These are phyloP conservation scores for Fusarium keratoplasticum DNA, from an alignment of 2,329 filamentous ascomycete species.

Conservation along the genomic window DNA sequence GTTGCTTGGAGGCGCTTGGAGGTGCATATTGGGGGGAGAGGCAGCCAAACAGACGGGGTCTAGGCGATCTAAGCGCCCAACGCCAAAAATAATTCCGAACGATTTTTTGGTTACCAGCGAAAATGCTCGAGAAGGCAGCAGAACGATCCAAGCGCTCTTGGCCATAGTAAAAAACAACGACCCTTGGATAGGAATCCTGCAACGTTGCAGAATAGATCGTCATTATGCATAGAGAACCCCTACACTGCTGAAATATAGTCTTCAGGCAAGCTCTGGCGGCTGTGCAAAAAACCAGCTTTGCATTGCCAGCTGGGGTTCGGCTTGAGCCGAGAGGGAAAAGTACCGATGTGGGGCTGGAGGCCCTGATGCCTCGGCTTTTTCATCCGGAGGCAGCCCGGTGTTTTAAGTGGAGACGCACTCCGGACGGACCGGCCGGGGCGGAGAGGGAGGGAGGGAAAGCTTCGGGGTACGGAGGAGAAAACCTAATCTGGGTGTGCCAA, in stretches of 20 bases:
- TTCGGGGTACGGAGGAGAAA: constrained; percentile 19
- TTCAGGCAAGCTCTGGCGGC: constrained; percentile 33
- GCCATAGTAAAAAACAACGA: not conserved
- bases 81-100: constrained; percentile 4
- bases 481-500: not conserved
- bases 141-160: not conserved
- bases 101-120: not conserved
- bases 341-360: constrained; percentile 9
- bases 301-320: constrained; percentile 13
- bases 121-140: not conserved
- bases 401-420: constrained; percentile 8
- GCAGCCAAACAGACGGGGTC: constrained; percentile 24
- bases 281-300: constrained; percentile 10
- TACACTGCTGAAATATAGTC: constrained; percentile 34
- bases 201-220: constrained; percentile 2
- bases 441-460: constrained; percentile 11
- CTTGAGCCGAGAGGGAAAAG: constrained; percentile 23
- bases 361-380: not conserved
- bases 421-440: constrained; percentile 28
- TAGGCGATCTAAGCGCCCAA: constrained; percentile 1
- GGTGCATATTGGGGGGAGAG: constrained; percentile 11
- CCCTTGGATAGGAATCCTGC: not conserved
- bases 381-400: constrained; percentile 34
- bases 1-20: constrained; percentile 7
- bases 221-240: constrained; percentile 8